Conservation (phyloP, 139 green algal species). For the Chlorella vulgaris region DNA sequence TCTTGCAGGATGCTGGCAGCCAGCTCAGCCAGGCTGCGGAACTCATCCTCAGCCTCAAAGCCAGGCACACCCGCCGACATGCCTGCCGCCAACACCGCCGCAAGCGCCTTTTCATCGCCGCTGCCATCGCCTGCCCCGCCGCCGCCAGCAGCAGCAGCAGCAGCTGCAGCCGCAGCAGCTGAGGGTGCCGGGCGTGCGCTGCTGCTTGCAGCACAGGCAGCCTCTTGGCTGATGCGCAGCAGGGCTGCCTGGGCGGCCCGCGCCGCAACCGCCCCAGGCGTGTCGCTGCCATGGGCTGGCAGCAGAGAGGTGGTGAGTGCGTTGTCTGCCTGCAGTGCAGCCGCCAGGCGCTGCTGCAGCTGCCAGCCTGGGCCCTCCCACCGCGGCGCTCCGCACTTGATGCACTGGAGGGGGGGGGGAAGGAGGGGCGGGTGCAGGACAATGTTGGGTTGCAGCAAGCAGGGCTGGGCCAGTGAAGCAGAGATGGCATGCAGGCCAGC, state of each 20-base stretch:
- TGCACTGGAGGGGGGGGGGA: background rate
- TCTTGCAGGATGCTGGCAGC: background rate
- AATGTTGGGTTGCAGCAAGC: too few species aligned
- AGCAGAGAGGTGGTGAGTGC: slow-evolving; percentile 5
- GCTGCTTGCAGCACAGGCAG: background rate
- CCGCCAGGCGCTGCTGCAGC: slow-evolving; percentile 26
- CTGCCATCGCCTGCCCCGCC: background rate
- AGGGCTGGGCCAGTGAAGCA: too few species aligned
- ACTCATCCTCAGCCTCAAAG: slow-evolving; percentile 11
- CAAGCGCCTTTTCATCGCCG: background rate
- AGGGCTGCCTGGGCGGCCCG: background rate
- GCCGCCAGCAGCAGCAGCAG: background rate
- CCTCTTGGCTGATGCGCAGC: background rate
- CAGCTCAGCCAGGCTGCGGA: slow-evolving; percentile 10
- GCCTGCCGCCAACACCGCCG: background rate
- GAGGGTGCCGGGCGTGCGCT: background rate
- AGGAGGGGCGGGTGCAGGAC: background rate
- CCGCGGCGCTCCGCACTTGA: background rate
- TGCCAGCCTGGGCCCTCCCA: slow-evolving; percentile 27
- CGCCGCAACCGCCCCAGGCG: background rate
- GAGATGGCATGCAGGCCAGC: background rate
- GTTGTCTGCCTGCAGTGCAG: background rate
- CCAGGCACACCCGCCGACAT: background rate
- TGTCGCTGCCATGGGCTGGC: background rate
- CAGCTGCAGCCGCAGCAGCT: background rate